Base-by-base conservation (phyloP, 441 rosid species). In the Bocquillonia castaneifolia region DNA sequence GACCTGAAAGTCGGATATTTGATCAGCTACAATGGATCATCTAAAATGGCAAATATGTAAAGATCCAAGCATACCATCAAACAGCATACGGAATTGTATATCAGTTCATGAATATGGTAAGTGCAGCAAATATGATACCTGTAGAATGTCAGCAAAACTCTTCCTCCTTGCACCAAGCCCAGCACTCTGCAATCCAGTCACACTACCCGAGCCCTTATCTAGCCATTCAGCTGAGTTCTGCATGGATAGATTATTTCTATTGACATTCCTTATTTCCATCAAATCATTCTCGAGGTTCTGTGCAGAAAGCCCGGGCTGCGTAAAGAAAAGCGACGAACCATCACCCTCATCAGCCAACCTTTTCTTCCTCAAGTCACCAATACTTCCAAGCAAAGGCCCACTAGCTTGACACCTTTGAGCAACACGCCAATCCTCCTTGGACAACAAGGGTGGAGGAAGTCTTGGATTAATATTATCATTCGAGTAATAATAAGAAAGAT, bases 81-180 rank as follows among this genome's bases (percentile, higher is more conserved):
- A 36, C 4, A 9, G 40, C 9, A 36, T 9, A 36, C 9, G 40
- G 9, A 36, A 3, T 5, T 5, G 47, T n/a, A n/a, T n/a, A 40
- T 28, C 29, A 47, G 39, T 34, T 34, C 29, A 17, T 10, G 42
- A 55, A 37, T 22, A 72, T 6, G 15, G 10, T 22, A 58, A 54
- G 22, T 50, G 18, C 40, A 25, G 66, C 39, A 52, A 72, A 73
- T 66, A 28, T 42, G 58, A 58, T 71, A 89, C 97, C 96, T 90
- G 97, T 77, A 94, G 89, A 76, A 90, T 91, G 86, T 90, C 97
- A 15, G 99, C 90, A 73, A 90, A 91, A 82, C 99, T 94, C 86
- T 86, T 94, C 86, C 92, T 87, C 84, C 97, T 86, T 2, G 83
- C 69, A 20, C 91, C 94, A 78, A 91, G 77, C 59, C 85, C 89